Conservation (phyloP, 306 rosid genomes). For the Pyrus communis region DNA sequence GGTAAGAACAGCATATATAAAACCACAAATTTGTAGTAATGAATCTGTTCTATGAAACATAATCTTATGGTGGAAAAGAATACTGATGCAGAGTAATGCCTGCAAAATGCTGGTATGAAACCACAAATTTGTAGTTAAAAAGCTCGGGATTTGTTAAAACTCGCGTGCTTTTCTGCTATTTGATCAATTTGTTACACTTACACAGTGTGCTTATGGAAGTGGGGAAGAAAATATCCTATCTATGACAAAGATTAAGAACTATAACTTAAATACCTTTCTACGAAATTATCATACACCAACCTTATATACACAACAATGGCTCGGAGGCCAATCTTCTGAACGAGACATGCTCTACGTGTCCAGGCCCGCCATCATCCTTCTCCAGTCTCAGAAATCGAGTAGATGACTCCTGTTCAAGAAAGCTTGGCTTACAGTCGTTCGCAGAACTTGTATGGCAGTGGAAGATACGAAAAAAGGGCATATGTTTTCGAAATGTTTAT, state of each 20-base stretch:
- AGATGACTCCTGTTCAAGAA: conserved; percentile 12
- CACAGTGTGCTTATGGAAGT: conserved; percentile 4
- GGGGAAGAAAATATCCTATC: background rate
- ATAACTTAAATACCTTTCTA: conserved; percentile 32
- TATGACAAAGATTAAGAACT: conserved; percentile 17
- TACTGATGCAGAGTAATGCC: conserved; percentile 13
- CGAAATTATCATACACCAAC: conserved; percentile 37
- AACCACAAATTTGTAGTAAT: no score
- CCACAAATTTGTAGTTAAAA: background rate
- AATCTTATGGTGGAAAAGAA: background rate
- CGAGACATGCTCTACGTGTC: conserved; percentile 12
- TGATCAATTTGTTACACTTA: conserved; percentile 10
- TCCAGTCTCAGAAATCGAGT: conserved; percentile 20
- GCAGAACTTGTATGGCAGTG: no score
- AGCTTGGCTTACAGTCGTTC: background rate
- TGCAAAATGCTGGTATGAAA: conserved; percentile 2
- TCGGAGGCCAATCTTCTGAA: conserved; percentile 27
- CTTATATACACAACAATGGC: conserved; percentile 56
- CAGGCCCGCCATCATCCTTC: conserved; percentile 18
- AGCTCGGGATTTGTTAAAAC: background rate
- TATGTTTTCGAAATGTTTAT: background rate
- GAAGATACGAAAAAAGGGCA: background rate
- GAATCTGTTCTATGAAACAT: background rate
- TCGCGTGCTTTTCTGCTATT: background rate
- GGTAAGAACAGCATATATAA: no score